Evolutionary conservation across 2,329 filamentous ascomycete genomes (phyloP), one percentile per base, ranked within the genome.

Genomic region (Huntiella savannae): DNA sequence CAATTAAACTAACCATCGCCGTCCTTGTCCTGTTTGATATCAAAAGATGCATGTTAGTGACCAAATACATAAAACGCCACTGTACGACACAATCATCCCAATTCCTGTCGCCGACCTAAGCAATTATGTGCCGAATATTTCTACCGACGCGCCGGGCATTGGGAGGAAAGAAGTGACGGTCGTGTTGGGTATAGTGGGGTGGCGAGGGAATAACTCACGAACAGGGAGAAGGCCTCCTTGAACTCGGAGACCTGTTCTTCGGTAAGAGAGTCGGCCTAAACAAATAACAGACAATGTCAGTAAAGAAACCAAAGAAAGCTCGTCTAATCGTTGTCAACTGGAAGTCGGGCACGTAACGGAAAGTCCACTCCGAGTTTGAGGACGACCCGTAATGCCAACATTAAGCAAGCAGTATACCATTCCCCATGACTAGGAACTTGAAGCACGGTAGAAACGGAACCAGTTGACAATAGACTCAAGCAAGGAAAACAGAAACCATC

Each of bases 171-270:
- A 7, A 37, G 3, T 10, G 17, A 13, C 11, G 37, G 12, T 28
- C 22, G 22, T 28, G 22, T 28, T 10, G 16, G 37, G 35, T 11
- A 35, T 33, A 17, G 32, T 15, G 10, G 22, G n/a, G 17, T 33
- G 19, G 7, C 38, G 15, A 4, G 8, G 39, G 19, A 19, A 5
- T 40, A 17, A 67, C 91, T 80, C 80, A 98, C 91, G 68, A 98
- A 98, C 55, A 98, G 84, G 64, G 91, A 98, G 71, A 98, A 98
- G 47, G 91, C 91, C 73, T 98, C 91, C 82, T 96, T 98, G 75
- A 96, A 98, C 73, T 98, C 91, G 63, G 91, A 96, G 64, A 98
- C 91, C 77, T 98, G 91, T 72, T 98, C 91, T 75, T 98, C 91
- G 58, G 91, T 96, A 62, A 98, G 81, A 66, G 88, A 88, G 65